Base-by-base conservation (phyloP, 148 eudicot genomes). In the Silene conica region DNA sequence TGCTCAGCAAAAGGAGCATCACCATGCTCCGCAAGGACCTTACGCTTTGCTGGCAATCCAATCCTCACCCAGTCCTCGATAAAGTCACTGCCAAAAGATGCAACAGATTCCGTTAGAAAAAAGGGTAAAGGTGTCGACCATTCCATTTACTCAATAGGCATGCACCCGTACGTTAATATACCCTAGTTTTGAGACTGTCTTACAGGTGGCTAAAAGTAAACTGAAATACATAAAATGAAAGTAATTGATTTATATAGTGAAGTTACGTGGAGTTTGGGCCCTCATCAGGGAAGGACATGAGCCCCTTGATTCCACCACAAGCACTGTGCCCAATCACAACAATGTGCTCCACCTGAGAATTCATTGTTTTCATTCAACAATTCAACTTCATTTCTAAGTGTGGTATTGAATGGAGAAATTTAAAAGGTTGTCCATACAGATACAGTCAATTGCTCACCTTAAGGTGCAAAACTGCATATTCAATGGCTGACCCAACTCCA, bases 301-400 rank as follows among this genome's bases (percentile, higher is more conserved):
- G 96, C 56, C 97, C 99, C 84, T 95, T 95, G 76, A 95, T 95
- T 69, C 99, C 99, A 84, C 99, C 99, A 79, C 99, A 95, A 58
- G 83, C 78, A 75, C 99, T 95, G 85, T 95, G 99, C 5, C 99
- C 99, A 76, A 95, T 90, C 22, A 95, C 96, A 56, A 95, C 88
- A 72, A 95, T 95, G 76, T 87, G 74, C 73, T 79, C 68, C 56
- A 95, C 98, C 97, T 92, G 85, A 6, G 19, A 16, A 25, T 26
- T 14, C 61, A 48, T 25, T 18, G 20, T 43, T 22, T n/a, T n/a
- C n/a, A n/a, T 56, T 14, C 48, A 14, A 60, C 46, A 23, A 61
- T 57, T 71, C 41, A 46, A 71, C 23, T n/a, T 56, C 12, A 19
- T 21, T 64, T 16, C 21, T n/a, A n/a, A 13, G 18, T 60, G 26